Percentiles rank a stretch among this genome's conserved stretches.
Evolutionary conservation across 2,329 filamentous ascomycete genomes (phyloP).

Genomic region (Epichloe typhina): DNA sequence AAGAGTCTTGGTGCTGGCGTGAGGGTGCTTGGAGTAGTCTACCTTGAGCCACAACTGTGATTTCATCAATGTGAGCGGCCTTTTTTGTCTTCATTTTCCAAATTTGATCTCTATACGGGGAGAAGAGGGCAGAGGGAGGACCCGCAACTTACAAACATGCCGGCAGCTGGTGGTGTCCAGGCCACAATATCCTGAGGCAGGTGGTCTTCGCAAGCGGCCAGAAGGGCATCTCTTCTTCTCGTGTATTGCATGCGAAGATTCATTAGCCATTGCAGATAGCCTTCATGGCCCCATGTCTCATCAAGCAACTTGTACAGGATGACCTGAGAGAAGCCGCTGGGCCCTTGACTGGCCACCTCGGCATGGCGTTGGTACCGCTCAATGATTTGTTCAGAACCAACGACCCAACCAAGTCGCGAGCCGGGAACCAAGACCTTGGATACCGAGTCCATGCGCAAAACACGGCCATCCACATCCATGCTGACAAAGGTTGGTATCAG

Average conservation of each 20-base stretch:
- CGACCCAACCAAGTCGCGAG: constrained; percentile 76
- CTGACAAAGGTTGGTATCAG: constrained; percentile 56
- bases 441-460: constrained; percentile 84
- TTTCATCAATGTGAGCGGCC: background rate
- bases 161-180: constrained; percentile 70
- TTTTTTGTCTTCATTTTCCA: background rate
- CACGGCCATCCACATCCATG: constrained; percentile 75
- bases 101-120: background rate
- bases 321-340: constrained; percentile 72
- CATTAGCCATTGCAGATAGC: constrained; percentile 83
- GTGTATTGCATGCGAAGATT: constrained; percentile 74
- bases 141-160: constrained; percentile 70
- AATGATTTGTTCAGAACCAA: constrained; percentile 70
- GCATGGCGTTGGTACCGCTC: constrained; percentile 72
- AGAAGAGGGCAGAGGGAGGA: background rate
- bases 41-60: constrained; percentile 59
- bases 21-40: constrained; percentile 53
- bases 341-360: constrained; percentile 75
- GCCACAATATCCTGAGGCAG: constrained; percentile 61
- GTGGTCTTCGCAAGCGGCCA: constrained; percentile 66
- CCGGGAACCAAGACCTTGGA: constrained; percentile 84
- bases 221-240: constrained; percentile 58
- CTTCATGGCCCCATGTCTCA: constrained; percentile 84
- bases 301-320: constrained; percentile 82
- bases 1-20: constrained; percentile 37